Evolutionary conservation across 805 yeast genomes (phyloP).

Genomic region (Hanseniaspora meyeri): DNA sequence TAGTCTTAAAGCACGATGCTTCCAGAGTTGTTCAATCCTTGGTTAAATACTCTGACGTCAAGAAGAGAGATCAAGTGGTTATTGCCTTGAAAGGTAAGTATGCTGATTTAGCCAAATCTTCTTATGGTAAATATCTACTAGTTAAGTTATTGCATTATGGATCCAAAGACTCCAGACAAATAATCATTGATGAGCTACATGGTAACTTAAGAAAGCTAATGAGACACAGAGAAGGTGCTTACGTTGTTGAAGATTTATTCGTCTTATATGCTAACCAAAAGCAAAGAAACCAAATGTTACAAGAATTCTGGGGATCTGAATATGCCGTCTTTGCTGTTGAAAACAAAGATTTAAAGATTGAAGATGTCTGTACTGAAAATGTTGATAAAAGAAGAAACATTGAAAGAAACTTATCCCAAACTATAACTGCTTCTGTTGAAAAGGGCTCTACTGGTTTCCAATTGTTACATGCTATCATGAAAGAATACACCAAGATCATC

Average conservation of each 20-base stretch:
- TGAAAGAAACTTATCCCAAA: conserved; percentile 62
- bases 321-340: conserved; percentile 79
- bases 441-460: conserved; percentile 96
- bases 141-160: conserved; percentile 89
- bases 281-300: conserved; percentile 79
- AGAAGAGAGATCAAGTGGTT: conserved; percentile 61
- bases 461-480: conserved; percentile 91
- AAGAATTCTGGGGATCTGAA: conserved; percentile 95
- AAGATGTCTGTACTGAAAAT: conserved; percentile 52
- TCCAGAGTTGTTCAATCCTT: conserved; percentile 91
- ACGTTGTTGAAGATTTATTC: conserved; percentile 86
- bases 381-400: conserved; percentile 70
- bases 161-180: conserved; percentile 60
- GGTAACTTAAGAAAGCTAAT: conserved; percentile 83
- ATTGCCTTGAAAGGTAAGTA: conserved; percentile 58
- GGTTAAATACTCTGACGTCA: conserved; percentile 71
- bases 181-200: conserved; percentile 71
- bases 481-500: conserved; percentile 66
- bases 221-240: conserved; percentile 97
- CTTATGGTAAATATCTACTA: conserved; percentile 85
- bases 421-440: conserved; percentile 80
- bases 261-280: conserved; percentile 72
- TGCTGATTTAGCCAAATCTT: conserved; percentile 74
- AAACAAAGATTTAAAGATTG: conserved; percentile 49
- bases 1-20: conserved; percentile 91